Evolutionary conservation across 192 early-diverging fungal species (phyloP).

Genomic region (Oehlia diaphana): DNA sequence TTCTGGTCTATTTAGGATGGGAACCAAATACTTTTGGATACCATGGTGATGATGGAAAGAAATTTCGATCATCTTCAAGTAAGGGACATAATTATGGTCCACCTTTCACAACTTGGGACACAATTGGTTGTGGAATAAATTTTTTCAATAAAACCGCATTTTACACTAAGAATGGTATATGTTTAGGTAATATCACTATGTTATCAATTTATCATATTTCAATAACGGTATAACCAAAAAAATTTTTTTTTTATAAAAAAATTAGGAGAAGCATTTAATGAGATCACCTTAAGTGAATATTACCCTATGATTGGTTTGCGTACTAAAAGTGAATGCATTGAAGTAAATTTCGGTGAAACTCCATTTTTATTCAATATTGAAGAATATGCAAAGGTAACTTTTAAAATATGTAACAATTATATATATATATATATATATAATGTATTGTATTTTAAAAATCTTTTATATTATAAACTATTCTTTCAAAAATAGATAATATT

Average conservation of each 20-base stretch:
- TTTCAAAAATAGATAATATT: too few relatives aligned
- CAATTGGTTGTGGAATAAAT: slow-evolving; percentile 85
- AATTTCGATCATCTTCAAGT: slow-evolving; percentile 60
- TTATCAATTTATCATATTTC: not conserved
- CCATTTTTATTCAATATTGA: not conserved
- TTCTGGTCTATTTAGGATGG: slow-evolving; percentile 58
- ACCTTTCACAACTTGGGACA: slow-evolving; percentile 80
- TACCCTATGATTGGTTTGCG: not conserved
- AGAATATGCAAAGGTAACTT: not conserved
- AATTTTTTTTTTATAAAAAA: not conserved
- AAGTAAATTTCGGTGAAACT: not conserved
- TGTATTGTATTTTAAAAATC: too few relatives aligned
- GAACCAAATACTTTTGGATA: slow-evolving; percentile 84
- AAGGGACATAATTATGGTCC: slow-evolving; percentile 75
- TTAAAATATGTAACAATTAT: too few relatives aligned
- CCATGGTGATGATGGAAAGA: slow-evolving; percentile 87
- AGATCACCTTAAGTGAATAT: not conserved
- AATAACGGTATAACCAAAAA: too few relatives aligned
- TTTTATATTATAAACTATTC: too few relatives aligned
- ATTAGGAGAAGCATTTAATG: not conserved
- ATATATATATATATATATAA: too few relatives aligned
- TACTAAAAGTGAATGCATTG: not conserved
- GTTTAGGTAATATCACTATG: slow-evolving; percentile 39
- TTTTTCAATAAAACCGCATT: slow-evolving; percentile 67
- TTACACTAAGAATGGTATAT: slow-evolving; percentile 86